Conservation (phyloP, 2,329 filamentous ascomycete genomes). For the Karstenula rhodostoma region DNA sequence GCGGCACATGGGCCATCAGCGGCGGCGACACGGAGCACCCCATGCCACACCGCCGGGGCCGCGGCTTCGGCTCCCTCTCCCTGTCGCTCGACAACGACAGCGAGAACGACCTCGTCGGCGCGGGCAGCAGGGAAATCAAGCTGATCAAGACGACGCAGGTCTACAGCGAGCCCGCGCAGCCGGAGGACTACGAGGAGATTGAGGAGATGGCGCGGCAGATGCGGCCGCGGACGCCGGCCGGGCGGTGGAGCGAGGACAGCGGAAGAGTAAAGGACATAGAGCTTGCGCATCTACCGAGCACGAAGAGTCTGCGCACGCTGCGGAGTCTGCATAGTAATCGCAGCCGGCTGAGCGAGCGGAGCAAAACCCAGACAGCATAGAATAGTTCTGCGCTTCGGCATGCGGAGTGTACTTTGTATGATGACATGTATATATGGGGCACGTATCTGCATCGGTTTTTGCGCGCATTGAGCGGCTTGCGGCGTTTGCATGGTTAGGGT, state of each 20-base stretch:
- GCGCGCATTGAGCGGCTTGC: too few species aligned
- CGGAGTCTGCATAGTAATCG: not conserved
- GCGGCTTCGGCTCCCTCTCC: conserved; percentile 27
- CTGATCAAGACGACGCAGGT: conserved; percentile 46
- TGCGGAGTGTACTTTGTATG: conserved; percentile 4
- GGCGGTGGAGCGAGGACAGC: conserved; percentile 46
- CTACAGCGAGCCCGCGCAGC: conserved; percentile 41
- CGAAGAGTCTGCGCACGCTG: not conserved
- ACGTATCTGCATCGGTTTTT: not conserved
- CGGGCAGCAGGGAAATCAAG: conserved; percentile 42
- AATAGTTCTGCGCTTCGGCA: not conserved
- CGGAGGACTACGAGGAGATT: conserved; percentile 46
- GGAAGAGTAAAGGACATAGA: conserved; percentile 25
- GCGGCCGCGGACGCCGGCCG: conserved; percentile 37
- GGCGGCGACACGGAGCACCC: conserved; percentile 23
- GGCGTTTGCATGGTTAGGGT: too few species aligned
- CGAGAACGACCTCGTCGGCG: conserved; percentile 35
- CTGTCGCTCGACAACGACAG: conserved; percentile 28
- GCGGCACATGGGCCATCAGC: conserved; percentile 57
- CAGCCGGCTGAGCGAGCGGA: not conserved
- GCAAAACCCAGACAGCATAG: not conserved
- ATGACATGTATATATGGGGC: conserved; percentile 3
- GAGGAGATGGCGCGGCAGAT: conserved; percentile 32
- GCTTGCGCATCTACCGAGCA: conserved; percentile 25
- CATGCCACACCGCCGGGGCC: conserved; percentile 15